Conservation (phyloP, 768 basidiomycete species). For the Hirschioporus abietinus region DNA sequence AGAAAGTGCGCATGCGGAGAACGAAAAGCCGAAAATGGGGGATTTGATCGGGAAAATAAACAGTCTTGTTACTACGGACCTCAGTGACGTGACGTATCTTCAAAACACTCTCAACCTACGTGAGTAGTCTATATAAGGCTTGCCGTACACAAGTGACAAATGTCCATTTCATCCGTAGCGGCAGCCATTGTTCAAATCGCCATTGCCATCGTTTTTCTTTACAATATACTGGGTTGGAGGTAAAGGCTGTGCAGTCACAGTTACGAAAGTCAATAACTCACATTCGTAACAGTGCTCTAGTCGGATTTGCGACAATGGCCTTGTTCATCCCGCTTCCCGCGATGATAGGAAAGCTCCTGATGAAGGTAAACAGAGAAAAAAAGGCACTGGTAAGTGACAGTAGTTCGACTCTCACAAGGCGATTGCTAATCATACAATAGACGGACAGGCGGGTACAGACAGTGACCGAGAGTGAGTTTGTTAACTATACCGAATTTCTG, state of each 20-base stretch:
- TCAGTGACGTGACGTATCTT: conserved; percentile 31
- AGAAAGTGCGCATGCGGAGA: background rate
- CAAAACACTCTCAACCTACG: conserved; percentile 25
- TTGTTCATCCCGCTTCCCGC: conserved; percentile 54
- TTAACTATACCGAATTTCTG: conserved; percentile 30
- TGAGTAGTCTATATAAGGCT: conserved; percentile 19
- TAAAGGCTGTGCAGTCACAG: conserved; percentile 17
- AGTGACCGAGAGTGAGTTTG: conserved; percentile 51
- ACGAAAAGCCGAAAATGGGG: background rate
- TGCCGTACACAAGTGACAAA: conserved; percentile 5
- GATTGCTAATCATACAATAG: conserved; percentile 25
- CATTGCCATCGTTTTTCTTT: conserved; percentile 44
- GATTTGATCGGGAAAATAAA: conserved; percentile 62
- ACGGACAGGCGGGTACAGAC: conserved; percentile 56
- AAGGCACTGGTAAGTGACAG: conserved; percentile 37
- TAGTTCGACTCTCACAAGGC: background rate
- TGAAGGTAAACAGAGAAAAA: conserved; percentile 40
- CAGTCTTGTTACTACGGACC: conserved; percentile 68
- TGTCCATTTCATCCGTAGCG: conserved; percentile 26
- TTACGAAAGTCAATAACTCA: conserved; percentile 15
- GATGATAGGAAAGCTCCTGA: conserved; percentile 42
- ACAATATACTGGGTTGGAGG: conserved; percentile 54
- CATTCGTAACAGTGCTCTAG: conserved; percentile 38
- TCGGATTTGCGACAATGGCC: conserved; percentile 49
- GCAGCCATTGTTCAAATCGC: conserved; percentile 48